Evolutionary conservation across 2,329 filamentous ascomycete species (phyloP), one percentile per base, ranked within the genome.

Genomic region (Penicillium hordei): DNA sequence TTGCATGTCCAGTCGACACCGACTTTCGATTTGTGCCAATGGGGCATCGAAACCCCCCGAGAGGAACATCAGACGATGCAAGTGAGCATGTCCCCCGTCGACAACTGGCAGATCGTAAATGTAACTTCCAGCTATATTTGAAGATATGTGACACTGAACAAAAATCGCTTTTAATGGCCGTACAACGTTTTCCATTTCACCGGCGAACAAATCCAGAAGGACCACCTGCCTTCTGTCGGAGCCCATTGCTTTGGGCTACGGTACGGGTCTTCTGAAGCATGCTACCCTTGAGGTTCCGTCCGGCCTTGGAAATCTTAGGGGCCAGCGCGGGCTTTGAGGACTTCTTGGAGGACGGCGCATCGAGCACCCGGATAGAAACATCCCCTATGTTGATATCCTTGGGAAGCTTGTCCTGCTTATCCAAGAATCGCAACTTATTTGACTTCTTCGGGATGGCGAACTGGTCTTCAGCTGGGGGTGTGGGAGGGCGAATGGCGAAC

Each of bases 381-480:
- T 76, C 76, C 2, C 81, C 81, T 55, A 76, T 74, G 59, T 75
- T 77, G 45, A 82, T 65, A 65, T 84, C 82, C 70, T 82, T 83
- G 17, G 78, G 72, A 12, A 75, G 71, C 64, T 78, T 81, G 51
- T 81, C 76, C 10, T 71, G 72, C 52, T 74, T 75, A 50, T 82
- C 80, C 27, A 82, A 68, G 57, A 83, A 81, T 55, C 78, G 78
- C 55, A 81, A 72, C 57, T 78, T 80, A 48, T 75, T 80, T 10
- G 79, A 62, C 51, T 71, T 72, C 38, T 68, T 68, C 5, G 61
- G 68, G 13, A 58, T 44, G 7, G 60, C 51, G 10, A 59, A 60
- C 6, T 59, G 54, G 34, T 69, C 68, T 50, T 78, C 72, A 4
- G 70, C 69, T 1, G 79, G 78, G 5, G 78, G 78, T 1, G 78